Percentiles rank a stretch among this genome's conserved stretches.
These are phyloP conservation scores for Phytophthora sojae DNA, from an alignment of 352 stramenopile species.

Conservation along the genomic window DNA sequence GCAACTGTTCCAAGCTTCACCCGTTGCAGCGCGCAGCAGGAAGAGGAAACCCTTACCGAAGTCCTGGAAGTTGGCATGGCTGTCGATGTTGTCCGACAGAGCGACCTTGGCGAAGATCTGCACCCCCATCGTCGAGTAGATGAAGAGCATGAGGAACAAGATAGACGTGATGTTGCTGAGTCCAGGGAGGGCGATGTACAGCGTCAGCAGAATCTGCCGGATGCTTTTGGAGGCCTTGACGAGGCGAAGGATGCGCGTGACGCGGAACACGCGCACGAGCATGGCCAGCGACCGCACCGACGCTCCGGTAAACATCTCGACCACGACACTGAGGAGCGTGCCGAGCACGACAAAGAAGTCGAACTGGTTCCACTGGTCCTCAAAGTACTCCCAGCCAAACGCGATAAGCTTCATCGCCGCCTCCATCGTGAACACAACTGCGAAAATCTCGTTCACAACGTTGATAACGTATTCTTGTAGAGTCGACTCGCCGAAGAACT, in stretches of 20 bases:
- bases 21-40: slow-evolving; percentile 91
- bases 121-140: slow-evolving; percentile 93
- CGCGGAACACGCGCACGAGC: slow-evolving; percentile 91
- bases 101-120: slow-evolving; percentile 93
- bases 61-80: slow-evolving; percentile 93
- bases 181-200: slow-evolving; percentile 90
- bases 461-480: slow-evolving; percentile 63
- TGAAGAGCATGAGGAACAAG: slow-evolving; percentile 94
- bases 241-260: slow-evolving; percentile 86
- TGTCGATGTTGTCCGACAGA: slow-evolving; percentile 75
- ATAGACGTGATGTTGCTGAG: slow-evolving; percentile 93
- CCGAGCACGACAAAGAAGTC: slow-evolving; percentile 87
- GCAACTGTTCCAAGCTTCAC: slow-evolving; percentile 94
- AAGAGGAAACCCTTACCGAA: slow-evolving; percentile 93
- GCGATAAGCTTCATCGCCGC: slow-evolving; percentile 88
- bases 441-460: slow-evolving; percentile 89
- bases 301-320: slow-evolving; percentile 61
- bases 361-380: slow-evolving; percentile 90
- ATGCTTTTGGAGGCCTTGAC: slow-evolving; percentile 91
- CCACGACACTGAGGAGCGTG: slow-evolving; percentile 67
- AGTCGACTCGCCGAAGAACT: slow-evolving; percentile 86
- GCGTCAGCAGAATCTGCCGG: slow-evolving; percentile 89
- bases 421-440: slow-evolving; percentile 90
- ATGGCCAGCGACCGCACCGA: slow-evolving; percentile 83
- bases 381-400: slow-evolving; percentile 84